Evolutionary conservation across 805 yeast genomes (phyloP).

Genomic region (Teunomyces kruisii): DNA sequence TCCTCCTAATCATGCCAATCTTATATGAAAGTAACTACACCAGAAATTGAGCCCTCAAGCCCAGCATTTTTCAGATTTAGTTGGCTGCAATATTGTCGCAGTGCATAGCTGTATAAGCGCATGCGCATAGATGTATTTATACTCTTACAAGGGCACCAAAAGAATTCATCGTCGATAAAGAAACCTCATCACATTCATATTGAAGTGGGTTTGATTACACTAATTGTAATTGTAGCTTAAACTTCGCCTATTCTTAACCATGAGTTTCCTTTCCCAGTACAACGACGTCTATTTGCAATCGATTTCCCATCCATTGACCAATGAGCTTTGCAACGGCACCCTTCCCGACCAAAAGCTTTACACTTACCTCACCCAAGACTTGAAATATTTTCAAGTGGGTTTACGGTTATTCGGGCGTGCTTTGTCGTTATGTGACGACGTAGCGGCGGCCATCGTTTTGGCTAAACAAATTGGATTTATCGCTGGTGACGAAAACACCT

Average conservation of each 20-base stretch:
- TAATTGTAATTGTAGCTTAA: no score
- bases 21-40: no score
- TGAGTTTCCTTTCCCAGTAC: not conserved
- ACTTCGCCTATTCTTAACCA: not conserved
- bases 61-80: no score
- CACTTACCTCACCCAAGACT: slow-evolving; percentile 50
- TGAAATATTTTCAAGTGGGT: slow-evolving; percentile 45
- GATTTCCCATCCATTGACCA: slow-evolving; percentile 25
- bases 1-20: no score
- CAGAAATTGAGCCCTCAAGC: no score
- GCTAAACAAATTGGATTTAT: slow-evolving; percentile 54
- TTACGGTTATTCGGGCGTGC: slow-evolving; percentile 44
- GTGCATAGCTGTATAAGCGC: slow-evolving; percentile 1
- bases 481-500: slow-evolving; percentile 48
- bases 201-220: no score
- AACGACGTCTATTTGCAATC: not conserved
- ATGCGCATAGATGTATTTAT: not conserved
- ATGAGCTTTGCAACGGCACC: slow-evolving; percentile 47
- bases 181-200: no score
- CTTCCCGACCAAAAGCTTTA: slow-evolving; percentile 41
- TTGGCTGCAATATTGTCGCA: slow-evolving; percentile 3
- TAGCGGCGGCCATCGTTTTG: slow-evolving; percentile 35
- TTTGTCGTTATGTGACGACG: slow-evolving; percentile 43
- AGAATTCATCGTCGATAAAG: not conserved
- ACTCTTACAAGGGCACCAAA: not conserved